Evolutionary conservation across 805 yeast species (phyloP), one percentile per base, ranked within the genome.

Genomic region (Huiozyma sinensis): DNA sequence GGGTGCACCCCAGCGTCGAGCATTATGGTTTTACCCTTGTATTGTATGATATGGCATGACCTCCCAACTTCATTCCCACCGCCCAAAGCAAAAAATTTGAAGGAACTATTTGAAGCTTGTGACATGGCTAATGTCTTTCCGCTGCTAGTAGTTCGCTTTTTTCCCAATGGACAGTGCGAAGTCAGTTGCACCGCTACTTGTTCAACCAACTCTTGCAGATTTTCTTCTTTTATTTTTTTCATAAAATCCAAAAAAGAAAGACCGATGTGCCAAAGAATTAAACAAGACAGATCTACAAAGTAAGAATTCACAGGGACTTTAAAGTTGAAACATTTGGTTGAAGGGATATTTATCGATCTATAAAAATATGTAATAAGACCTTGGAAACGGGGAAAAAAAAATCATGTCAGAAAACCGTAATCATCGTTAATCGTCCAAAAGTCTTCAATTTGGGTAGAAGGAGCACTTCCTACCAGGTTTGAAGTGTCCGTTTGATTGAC

Each of bases 1-100:
- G 99, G 99, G 65, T 92, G 99, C 30, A 92, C 87, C 42, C 99
- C 99, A 1, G 98, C 96, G 65, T 92, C 99, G 41, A 92, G 48
- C 98, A 92, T 92, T 41, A 92, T 81, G 5, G 90, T 89, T 58
- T 92, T 90, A 46, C 95, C 96, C 60, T 87, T 88, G 65, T 83
- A 92, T 52, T 84, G 89, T 31, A 92, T 70, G 38, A 92, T 80
- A 58, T 92, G 98, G 58, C 97, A 90, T 32, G 96, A 86, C 47
- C 99, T 68, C 3, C 99, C 99, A 6, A 92, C 99, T 61, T 92
- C 99, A 53, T 83, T 86, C 50, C 97, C 95, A n/a, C 97, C 99
- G 6, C 99, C 99, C 6, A 92, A 73, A 27, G 95, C 89, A 48
- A 84, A 77, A 67, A 92, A 92, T 59, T 76, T 77, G 48, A 83